These are phyloP conservation scores for Fusarium sp. DNA, from an alignment of 2,329 filamentous ascomycete species.

Conservation along the genomic window DNA sequence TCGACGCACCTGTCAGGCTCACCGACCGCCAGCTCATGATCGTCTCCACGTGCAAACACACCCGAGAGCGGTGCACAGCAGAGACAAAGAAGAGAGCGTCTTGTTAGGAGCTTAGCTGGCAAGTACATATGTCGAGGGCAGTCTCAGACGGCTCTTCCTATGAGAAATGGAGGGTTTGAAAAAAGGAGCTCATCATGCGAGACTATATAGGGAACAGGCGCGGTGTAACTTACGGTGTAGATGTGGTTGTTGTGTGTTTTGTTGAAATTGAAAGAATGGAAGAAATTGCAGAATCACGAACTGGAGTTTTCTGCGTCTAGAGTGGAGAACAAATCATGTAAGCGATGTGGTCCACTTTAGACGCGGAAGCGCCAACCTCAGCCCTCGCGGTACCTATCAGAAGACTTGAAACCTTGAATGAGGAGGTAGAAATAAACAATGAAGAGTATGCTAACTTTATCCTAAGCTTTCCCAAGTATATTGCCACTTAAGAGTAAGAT, in stretches of 20 bases:
- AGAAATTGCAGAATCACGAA: constrained; percentile 39
- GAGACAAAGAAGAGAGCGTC: constrained; percentile 26
- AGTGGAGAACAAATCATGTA: constrained; percentile 27
- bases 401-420: too few relatives aligned
- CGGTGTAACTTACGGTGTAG: constrained; percentile 22
- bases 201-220: constrained; percentile 27
- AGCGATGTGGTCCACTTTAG: constrained; percentile 27
- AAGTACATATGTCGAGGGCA: constrained; percentile 45
- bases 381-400: too few relatives aligned
- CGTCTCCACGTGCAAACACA: constrained; percentile 53
- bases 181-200: constrained; percentile 58
- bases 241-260: constrained; percentile 3
- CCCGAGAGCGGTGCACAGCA: constrained; percentile 44
- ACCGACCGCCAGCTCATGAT: constrained; percentile 39
- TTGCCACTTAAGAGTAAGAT: too few relatives aligned
- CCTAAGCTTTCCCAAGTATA: too few relatives aligned
- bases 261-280: constrained; percentile 25
- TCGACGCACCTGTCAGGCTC: constrained; percentile 51
- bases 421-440: too few relatives aligned
- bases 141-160: constrained; percentile 64
- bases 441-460: too few relatives aligned
- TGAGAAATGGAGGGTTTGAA: constrained; percentile 54
- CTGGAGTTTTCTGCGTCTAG: constrained; percentile 31
- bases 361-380: constrained; percentile 30
- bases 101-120: constrained; percentile 41